Base-by-base conservation (phyloP, 1,139 yeast species). In the Magnusiomyces starmeri region DNA sequence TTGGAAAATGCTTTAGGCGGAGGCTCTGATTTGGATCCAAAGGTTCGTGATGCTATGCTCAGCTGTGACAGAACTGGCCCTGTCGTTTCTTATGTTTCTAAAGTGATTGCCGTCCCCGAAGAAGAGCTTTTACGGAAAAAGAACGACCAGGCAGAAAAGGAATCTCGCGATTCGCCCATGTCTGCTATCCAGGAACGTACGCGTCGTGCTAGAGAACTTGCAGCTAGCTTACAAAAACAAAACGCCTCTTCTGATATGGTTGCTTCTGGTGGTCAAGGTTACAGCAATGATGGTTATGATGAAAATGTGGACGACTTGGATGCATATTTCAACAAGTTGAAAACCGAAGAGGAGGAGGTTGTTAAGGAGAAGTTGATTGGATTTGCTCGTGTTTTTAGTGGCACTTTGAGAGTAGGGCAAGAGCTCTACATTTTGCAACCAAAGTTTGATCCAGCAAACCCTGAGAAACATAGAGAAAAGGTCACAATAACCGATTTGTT, bases 351-450 rank as follows among this genome's bases (percentile, higher is more conserved):
- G n/a, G 59, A 53, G 63, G 50, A 43, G 7, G 51, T 46, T 12
- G 55, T 47, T 2, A 47, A 47, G 16, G 66, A 65, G n/a, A 67
- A 81, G 1, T 69, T 90, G 51, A 79, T 92, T 57, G 98, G 95
- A 0, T 87, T 92, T 65, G 82, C 96, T 0, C 79, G 99, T 62
- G 77, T 94, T 0, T 94, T 83, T 64, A 83, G 96, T 52, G 99
- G 99, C 3, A 76, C 88, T 0, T 69, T 94, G 48, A 70, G 75
- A 27, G 77, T 79, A 39, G 97, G 97, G 0, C 92, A 88, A 62
- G 77, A 76, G 51, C 71, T 92, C 9, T 75, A 82, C 1, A 82
- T 90, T 2, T 70, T 90, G 26, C 95, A 95, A 0, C 98, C 98
- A 2, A 85, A 86, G 62, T 92, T 82, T 66, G 85, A 86, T 63